phyloP scores from a whole-genome alignment of 1,139 yeast species.

The Suhomyces bolitotheri region DNA sequence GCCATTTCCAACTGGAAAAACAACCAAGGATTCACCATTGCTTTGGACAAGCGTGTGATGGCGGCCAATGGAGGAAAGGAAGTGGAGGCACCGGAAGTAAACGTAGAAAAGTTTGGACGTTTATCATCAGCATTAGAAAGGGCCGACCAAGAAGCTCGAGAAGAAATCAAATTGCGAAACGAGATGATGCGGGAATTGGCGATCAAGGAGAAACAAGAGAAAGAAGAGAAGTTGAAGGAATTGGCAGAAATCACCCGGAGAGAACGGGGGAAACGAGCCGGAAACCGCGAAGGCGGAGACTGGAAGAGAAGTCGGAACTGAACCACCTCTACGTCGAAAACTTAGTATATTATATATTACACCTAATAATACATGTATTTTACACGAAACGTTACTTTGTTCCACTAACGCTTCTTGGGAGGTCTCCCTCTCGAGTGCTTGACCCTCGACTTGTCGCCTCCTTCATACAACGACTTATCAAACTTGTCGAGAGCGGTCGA shows the following conservation, averaged over 20 bases:
- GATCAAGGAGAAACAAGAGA: slow-evolving; percentile 54
- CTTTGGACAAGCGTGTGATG: slow-evolving; percentile 73
- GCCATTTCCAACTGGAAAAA: slow-evolving; percentile 96
- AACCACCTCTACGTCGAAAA: too few relatives aligned
- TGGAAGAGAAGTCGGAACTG: slow-evolving; percentile 4
- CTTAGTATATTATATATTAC: not conserved
- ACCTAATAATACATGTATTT: slow-evolving; percentile 1
- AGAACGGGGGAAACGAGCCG: slow-evolving; percentile 15
- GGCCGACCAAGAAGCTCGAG: slow-evolving; percentile 76
- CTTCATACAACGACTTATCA: slow-evolving; percentile 59
- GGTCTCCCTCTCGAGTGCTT: slow-evolving; percentile 19
- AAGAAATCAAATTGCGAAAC: slow-evolving; percentile 63
- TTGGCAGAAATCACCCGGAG: slow-evolving; percentile 61
- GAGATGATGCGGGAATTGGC: slow-evolving; percentile 56
- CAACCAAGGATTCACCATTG: slow-evolving; percentile 85
- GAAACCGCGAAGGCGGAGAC: slow-evolving; percentile 1
- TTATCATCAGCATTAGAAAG: slow-evolving; percentile 70
- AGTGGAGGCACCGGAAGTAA: slow-evolving; percentile 39
- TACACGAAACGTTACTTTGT: slow-evolving; percentile 2
- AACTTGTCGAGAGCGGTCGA: slow-evolving; percentile 52
- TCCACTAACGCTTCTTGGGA: slow-evolving; percentile 4
- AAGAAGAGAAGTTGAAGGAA: slow-evolving; percentile 57
- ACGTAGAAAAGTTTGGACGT: slow-evolving; percentile 57
- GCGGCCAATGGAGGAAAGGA: slow-evolving; percentile 49
- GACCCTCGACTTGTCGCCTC: slow-evolving; percentile 43